A percentile compares a stretch with the other conserved stretches of the same genome.
Evolutionary conservation across 129 eudicot species (phyloP).

Genomic region (Artemisia argyi): DNA sequence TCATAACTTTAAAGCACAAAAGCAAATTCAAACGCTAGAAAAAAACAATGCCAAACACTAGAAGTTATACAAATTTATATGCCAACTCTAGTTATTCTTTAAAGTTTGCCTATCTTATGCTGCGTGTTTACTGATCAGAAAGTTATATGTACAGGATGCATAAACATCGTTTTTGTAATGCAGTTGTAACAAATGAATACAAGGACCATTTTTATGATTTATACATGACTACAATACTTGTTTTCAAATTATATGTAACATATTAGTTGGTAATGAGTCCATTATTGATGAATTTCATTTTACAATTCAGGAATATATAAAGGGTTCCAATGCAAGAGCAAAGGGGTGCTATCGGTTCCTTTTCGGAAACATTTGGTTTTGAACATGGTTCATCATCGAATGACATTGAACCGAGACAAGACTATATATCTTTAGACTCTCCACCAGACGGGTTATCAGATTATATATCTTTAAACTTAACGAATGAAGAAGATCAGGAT

Average conservation of each 20-base stretch:
- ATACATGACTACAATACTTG: no score
- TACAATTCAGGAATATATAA: background rate
- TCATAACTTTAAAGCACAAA: no score
- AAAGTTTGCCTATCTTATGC: no score
- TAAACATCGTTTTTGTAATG: background rate
- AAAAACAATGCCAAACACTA: no score
- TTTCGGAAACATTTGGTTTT: constrained; percentile 50
- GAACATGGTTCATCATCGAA: constrained; percentile 63
- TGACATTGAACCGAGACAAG: constrained; percentile 7
- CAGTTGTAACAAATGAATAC: no score
- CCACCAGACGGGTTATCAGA: constrained; percentile 48
- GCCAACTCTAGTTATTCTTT: no score
- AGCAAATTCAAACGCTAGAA: no score
- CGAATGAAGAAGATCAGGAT: constrained; percentile 41
- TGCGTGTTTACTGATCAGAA: no score
- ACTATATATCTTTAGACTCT: constrained; percentile 21
- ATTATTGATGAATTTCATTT: background rate
- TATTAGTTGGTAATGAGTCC: background rate
- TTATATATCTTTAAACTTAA: constrained; percentile 37
- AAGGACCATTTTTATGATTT: no score
- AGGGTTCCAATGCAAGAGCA: constrained; percentile 81
- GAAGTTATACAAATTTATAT: no score
- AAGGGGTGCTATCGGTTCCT: constrained; percentile 66
- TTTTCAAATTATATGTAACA: no score
- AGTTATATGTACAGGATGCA: no score